These are phyloP conservation scores for Chamaecrista fasciculata DNA, from an alignment of 306 rosid genomes.

Conservation along the genomic window DNA sequence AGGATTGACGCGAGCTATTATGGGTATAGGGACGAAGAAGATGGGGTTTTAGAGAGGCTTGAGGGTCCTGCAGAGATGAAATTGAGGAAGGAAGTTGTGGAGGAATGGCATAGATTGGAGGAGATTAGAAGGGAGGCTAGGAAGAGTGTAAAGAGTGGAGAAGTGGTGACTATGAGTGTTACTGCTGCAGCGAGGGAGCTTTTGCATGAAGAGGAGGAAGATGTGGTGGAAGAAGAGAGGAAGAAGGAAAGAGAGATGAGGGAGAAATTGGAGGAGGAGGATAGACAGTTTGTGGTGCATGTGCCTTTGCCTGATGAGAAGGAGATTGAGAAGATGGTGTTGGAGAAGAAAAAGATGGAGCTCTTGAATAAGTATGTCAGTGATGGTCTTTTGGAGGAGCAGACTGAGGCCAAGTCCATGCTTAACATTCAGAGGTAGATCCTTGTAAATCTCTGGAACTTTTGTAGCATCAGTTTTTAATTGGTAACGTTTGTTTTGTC, in stretches of 20 bases:
- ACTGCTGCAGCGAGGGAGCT: conserved; percentile 50
- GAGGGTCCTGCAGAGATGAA: conserved; percentile 68
- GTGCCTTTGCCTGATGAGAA: conserved; percentile 86
- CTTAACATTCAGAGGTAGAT: conserved; percentile 66
- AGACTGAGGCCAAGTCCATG: conserved; percentile 66
- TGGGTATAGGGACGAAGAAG: conserved; percentile 90
- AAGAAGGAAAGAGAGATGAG: conserved; percentile 44
- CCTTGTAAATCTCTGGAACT: not conserved
- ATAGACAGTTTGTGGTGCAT: conserved; percentile 76
- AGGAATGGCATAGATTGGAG: conserved; percentile 78
- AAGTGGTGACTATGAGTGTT: conserved; percentile 50
- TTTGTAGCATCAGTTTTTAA: not conserved
- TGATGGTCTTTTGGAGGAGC: conserved; percentile 72
- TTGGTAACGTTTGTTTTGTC: not conserved
- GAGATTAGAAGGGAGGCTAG: conserved; percentile 76
- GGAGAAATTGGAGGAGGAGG: conserved; percentile 40
- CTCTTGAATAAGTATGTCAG: conserved; percentile 67
- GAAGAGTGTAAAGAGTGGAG: conserved; percentile 82
- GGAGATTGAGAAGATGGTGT: conserved; percentile 93
- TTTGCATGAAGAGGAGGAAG: conserved; percentile 80
- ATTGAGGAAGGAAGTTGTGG: conserved; percentile 60
- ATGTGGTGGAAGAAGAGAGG: conserved; percentile 74
- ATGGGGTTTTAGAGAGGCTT: conserved; percentile 65
- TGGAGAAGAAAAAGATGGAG: conserved; percentile 92
- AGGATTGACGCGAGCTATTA: conserved; percentile 83